Evolutionary conservation across 306 rosid genomes (phyloP).

Genomic region (Cucurbita maxima): DNA sequence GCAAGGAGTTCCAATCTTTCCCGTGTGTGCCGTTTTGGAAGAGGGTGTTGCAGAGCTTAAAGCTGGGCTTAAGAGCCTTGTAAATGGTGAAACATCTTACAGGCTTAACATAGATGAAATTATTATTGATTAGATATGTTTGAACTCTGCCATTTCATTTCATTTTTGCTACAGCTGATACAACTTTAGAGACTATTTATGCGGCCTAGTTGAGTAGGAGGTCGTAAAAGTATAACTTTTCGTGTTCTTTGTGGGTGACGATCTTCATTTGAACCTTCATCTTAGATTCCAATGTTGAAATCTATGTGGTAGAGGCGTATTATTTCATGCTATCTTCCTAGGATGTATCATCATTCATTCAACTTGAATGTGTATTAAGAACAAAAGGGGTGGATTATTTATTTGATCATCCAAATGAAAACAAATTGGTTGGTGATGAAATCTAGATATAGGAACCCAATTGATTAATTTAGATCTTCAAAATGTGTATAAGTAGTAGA

Average conservation of each 20-base stretch:
- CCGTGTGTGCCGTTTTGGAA: constrained; percentile 73
- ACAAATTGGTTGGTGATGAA: too few relatives aligned
- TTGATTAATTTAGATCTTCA: too few relatives aligned
- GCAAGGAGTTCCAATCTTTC: constrained; percentile 54
- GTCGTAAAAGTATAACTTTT: too few relatives aligned
- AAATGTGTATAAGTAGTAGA: too few relatives aligned
- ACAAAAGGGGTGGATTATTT: too few relatives aligned
- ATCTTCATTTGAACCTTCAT: too few relatives aligned
- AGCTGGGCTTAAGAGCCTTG: constrained; percentile 61
- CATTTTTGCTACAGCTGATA: background rate
- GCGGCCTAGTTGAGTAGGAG: too few relatives aligned
- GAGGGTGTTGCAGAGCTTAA: constrained; percentile 74
- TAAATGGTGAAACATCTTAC: constrained; percentile 44
- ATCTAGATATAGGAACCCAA: too few relatives aligned
- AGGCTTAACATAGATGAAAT: constrained; percentile 41
- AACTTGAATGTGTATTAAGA: background rate
- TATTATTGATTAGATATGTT: constrained; percentile 29
- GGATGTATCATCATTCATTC: background rate
- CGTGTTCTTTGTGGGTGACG: too few relatives aligned
- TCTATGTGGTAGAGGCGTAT: background rate
- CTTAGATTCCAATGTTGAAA: background rate
- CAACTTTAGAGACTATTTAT: background rate
- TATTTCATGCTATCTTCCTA: background rate
- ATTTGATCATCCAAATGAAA: too few relatives aligned
- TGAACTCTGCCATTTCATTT: background rate